phyloP scores from a whole-genome alignment of 768 basidiomycete genomes.

The Trametes elegans region DNA sequence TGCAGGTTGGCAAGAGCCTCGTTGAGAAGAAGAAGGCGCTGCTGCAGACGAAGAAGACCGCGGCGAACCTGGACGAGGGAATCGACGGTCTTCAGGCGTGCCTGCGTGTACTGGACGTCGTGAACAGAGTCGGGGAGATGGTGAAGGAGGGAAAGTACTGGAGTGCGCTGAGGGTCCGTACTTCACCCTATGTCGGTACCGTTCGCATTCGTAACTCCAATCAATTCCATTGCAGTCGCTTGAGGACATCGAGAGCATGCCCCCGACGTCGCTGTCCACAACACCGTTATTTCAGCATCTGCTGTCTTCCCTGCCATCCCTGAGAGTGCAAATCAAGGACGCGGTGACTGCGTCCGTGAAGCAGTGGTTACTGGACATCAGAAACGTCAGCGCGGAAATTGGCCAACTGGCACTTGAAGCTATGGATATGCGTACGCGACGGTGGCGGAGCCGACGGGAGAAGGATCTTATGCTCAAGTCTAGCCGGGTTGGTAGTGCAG shows the following conservation, averaged over 20 bases:
- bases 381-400: conserved; percentile 83
- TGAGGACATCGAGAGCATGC: conserved; percentile 92
- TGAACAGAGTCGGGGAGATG: conserved; percentile 90
- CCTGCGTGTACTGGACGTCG: conserved; percentile 87
- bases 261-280: conserved; percentile 83
- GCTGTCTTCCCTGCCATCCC: conserved; percentile 86
- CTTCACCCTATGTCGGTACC: conserved; percentile 25
- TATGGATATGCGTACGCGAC: conserved; percentile 79
- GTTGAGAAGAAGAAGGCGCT: conserved; percentile 93
- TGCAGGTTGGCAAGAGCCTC: conserved; percentile 81
- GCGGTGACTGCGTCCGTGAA: conserved; percentile 94
- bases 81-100: conserved; percentile 95
- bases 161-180: conserved; percentile 89
- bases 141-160: conserved; percentile 93
- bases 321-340: conserved; percentile 86
- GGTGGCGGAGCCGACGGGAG: conserved; percentile 83
- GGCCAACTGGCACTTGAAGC: conserved; percentile 85
- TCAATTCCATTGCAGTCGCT: conserved; percentile 62
- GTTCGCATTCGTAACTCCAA: conserved; percentile 25
- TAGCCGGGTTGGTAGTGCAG: conserved; percentile 85
- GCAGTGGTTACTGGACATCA: conserved; percentile 93
- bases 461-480: conserved; percentile 76
- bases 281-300: conserved; percentile 93
- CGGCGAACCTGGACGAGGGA: conserved; percentile 92
- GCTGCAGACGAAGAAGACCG: conserved; percentile 89